Base-by-base conservation (phyloP, 139 green algal species). In the Chlorokybus atmophyticus region DNA sequence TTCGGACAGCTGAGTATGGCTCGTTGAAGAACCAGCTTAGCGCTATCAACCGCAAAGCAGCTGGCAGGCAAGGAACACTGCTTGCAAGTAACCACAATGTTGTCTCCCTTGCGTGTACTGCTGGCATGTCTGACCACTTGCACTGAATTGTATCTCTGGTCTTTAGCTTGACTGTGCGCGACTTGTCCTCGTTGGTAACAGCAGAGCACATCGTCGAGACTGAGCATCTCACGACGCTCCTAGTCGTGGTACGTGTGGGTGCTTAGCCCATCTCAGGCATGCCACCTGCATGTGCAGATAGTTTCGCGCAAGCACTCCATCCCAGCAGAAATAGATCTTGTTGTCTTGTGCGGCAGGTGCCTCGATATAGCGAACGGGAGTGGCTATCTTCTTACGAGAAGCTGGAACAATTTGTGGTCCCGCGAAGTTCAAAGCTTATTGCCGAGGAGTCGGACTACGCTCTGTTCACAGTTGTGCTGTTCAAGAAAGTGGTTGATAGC, bases 191-290 rank as follows among this genome's bases (percentile, higher is more conserved):
- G 0, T 35, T 90, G 3, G 74, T 95, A 3, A 79, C 86, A 56
- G 57, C 64, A 1, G 42, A 73, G 35, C 64, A 86, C 52, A 32
- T 95, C 5, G 65, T 94, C 0, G 68, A 84, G 44, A 90, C 82
- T 3, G 92, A 99, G 66, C 93, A 96, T 78, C 59, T 98, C 27
- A 73, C 55, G 27, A 95, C 91, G 0, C 58, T 94, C n/a, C 50
- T 94, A 48, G 84, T 94, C 21, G 76, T 95, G 32, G 82, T n/a
- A n/a, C n/a, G n/a, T n/a, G n/a, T n/a, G n/a, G n/a, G n/a, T n/a
- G n/a, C n/a, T n/a, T n/a, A n/a, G n/a, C n/a, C n/a, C n/a, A n/a
- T n/a, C n/a, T n/a, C n/a, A n/a, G n/a, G n/a, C n/a, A n/a, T n/a
- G n/a, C n/a, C n/a, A n/a, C n/a, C n/a, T n/a, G n/a, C n/a, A n/a